Conservation (phyloP, 2,329 filamentous ascomycete species). For the Diaporthe vexans region DNA sequence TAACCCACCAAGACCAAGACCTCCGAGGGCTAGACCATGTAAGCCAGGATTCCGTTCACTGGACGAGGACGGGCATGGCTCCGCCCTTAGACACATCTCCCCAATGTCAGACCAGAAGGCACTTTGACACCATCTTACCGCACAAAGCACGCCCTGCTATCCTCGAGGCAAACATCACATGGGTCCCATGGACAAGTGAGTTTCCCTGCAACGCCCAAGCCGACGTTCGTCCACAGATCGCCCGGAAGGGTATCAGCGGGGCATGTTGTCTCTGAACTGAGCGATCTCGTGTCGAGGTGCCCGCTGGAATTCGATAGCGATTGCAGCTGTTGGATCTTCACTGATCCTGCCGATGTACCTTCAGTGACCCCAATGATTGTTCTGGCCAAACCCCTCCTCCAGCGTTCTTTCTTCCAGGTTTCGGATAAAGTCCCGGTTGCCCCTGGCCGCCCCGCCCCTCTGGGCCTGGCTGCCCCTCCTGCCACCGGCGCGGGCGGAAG, state of each 20-base stretch:
- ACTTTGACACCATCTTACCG: background rate
- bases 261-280: background rate
- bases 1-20: background rate
- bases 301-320: background rate
- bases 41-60: background rate
- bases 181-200: background rate
- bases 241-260: background rate
- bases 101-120: background rate
- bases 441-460: slow-evolving; percentile 58
- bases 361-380: slow-evolving; percentile 43
- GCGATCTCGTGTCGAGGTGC: background rate
- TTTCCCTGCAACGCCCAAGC: background rate
- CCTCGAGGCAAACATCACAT: background rate
- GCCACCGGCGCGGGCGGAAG: slow-evolving; percentile 67
- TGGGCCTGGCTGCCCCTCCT: slow-evolving; percentile 82
- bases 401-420: slow-evolving; percentile 94
- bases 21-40: background rate
- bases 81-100: background rate
- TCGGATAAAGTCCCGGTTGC: slow-evolving; percentile 90
- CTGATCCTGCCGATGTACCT: background rate
- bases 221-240: background rate
- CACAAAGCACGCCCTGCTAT: slow-evolving; percentile 11
- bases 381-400: slow-evolving; percentile 81
- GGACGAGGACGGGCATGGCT: background rate
- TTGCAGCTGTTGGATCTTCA: background rate